These are phyloP conservation scores for Pyrenochaeta sp. DNA, from an alignment of 2,329 filamentous ascomycete species.

Conservation along the genomic window DNA sequence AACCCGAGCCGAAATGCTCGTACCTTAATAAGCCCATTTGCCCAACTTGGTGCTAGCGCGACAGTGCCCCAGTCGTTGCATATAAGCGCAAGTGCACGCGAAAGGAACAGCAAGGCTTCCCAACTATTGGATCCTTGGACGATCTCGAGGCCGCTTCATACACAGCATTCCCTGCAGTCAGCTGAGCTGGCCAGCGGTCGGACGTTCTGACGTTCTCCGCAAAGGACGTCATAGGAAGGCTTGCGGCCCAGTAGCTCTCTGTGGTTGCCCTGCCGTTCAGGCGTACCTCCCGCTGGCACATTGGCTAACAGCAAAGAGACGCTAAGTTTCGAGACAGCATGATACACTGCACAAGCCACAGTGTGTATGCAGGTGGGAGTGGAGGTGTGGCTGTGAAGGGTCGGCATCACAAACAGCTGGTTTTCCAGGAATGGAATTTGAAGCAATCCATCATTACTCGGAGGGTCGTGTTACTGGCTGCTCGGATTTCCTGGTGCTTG, in stretches of 20 bases:
- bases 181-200: constrained; percentile 4
- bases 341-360: neutral
- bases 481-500: neutral
- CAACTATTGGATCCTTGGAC: constrained; percentile 14
- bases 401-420: neutral
- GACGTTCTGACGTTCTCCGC: neutral
- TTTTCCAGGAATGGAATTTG: neutral
- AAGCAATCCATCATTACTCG: neutral
- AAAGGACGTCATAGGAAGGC: constrained; percentile 1
- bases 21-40: constrained; percentile 21
- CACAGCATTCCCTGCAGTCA: constrained; percentile 11
- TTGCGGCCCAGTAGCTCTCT: neutral
- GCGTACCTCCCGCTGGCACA: neutral
- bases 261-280: neutral
- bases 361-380: too few relatives aligned
- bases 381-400: constrained; percentile 1
- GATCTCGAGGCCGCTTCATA: constrained; percentile 7
- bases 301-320: too few relatives aligned
- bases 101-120: constrained; percentile 5
- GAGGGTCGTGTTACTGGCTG: neutral
- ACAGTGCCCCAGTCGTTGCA: constrained; percentile 9
- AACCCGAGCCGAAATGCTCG: constrained; percentile 8
- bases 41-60: constrained; percentile 20
- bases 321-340: too few relatives aligned
- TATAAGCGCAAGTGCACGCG: constrained; percentile 19